phyloP scores from a whole-genome alignment of 78 protist species.

The Mastigamoeba balamuthi region DNA sequence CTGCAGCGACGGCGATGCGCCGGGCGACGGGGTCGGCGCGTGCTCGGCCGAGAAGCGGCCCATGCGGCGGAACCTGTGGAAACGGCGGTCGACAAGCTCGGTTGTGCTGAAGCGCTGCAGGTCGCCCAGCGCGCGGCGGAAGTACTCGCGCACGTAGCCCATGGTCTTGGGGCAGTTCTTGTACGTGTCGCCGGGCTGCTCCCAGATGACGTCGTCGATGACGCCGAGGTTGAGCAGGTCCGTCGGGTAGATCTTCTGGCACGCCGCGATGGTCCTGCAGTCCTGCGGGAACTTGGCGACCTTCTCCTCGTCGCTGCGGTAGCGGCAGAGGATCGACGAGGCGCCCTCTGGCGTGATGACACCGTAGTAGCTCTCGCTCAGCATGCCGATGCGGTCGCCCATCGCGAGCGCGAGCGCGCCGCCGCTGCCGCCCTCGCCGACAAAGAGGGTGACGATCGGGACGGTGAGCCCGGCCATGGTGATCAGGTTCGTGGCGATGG shows the following conservation, averaged over 20 bases:
- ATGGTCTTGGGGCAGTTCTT: not conserved
- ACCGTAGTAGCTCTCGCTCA: conserved; percentile 14
- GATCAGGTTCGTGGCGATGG: conserved; percentile 23
- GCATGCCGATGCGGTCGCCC: conserved; percentile 40
- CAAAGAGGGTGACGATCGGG: conserved; percentile 14
- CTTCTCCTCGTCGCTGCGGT: conserved; percentile 17
- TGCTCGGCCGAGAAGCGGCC: too few relatives aligned
- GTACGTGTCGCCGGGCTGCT: not conserved
- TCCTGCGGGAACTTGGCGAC: conserved; percentile 3
- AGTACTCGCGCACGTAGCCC: too few relatives aligned
- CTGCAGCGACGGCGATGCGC: too few relatives aligned
- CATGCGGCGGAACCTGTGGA: too few relatives aligned
- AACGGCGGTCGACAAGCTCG: too few relatives aligned
- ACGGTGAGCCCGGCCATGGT: conserved; percentile 3
- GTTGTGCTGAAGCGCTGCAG: too few relatives aligned
- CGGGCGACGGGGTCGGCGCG: too few relatives aligned
- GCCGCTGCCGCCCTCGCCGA: conserved; percentile 46
- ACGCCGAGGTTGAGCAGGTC: conserved; percentile 16
- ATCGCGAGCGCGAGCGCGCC: conserved; percentile 38
- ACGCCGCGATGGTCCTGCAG: not conserved
- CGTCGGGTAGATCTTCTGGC: conserved; percentile 16
- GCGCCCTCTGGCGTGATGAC: conserved; percentile 49
- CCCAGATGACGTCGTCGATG: conserved; percentile 24
- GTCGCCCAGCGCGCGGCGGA: too few relatives aligned
- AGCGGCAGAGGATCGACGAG: conserved; percentile 31